Evolutionary conservation across 305 asterid species (phyloP), one percentile per base, ranked within the genome.

Genomic region (Ilex paraguariensis): DNA sequence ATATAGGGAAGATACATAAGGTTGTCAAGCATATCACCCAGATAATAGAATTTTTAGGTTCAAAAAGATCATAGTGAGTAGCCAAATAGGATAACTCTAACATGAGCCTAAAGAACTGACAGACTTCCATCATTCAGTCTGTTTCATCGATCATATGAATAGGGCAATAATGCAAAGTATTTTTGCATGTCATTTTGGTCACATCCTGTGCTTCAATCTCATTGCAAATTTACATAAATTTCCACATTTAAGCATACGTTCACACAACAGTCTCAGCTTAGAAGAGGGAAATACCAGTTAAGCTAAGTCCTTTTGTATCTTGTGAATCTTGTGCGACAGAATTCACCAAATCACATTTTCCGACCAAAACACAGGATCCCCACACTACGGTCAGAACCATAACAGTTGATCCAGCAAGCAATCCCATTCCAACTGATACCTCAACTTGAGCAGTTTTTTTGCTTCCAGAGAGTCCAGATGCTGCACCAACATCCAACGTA

Each of bases 271-370:
- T 36, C n/a, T 33, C 11, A 28, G 57, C 31, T 10, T 17, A 21
- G 28, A 21, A 21, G 28, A 44, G 56, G 31, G 64, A 68, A 81
- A 53, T 59, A 93, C 98, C 96, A 33, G 85, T 77, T 56, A 90
- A 78, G 75, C 87, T 86, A 80, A 84, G 90, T 71, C 80, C 70
- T 52, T 61, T 90, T 1, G 96, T 82, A 71, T 90, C 89, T 73
- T 65, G 75, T n/a, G 72, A 67, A 75, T 87, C 95, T n/a, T 65
- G 57, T 39, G 96, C 91, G 13, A 73, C 54, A 54, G 79, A 49
- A 62, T 84, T 74, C 67, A 75, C 73, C 21, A 90, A 53, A 62
- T 93, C 92, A 16, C 95, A 87, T 84, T 90, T 93, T 42, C 99
- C 99, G n/a, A 93, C 90, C 54, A 84, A 7, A 57, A 91, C 66